Evolutionary conservation across 495 filamentous ascomycete genomes (phyloP).

Genomic region (Xylaria nigripes): DNA sequence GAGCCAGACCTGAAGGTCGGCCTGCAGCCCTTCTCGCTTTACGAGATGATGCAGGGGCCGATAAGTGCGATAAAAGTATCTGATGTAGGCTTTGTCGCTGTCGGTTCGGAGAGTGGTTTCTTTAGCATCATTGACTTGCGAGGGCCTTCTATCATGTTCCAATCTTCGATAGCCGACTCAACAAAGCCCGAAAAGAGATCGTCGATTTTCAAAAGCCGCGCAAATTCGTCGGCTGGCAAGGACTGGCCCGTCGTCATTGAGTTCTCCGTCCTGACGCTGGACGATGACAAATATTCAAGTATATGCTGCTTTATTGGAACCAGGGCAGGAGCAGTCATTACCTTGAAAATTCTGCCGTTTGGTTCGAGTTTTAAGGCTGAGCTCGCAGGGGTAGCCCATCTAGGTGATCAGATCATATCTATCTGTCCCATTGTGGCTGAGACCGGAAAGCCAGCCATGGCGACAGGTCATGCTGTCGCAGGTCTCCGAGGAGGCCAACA

Average conservation of each 20-base stretch:
- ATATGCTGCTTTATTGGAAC: conserved; percentile 91
- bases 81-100: conserved; percentile 84
- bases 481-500: conserved; percentile 61
- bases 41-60: conserved; percentile 72
- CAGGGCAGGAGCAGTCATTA: conserved; percentile 68
- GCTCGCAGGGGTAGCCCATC: conserved; percentile 53
- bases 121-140: conserved; percentile 77
- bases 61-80: conserved; percentile 74
- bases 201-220: conserved; percentile 48
- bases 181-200: conserved; percentile 59
- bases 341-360: conserved; percentile 80
- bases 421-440: conserved; percentile 73
- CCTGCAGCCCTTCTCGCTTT: conserved; percentile 66
- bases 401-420: conserved; percentile 66
- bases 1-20: conserved; percentile 79
- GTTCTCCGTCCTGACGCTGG: conserved; percentile 88
- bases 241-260: conserved; percentile 76
- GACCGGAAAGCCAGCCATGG: conserved; percentile 63
- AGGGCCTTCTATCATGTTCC: conserved; percentile 82
- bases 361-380: conserved; percentile 64
- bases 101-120: conserved; percentile 72
- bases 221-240: conserved; percentile 36
- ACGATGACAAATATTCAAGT: conserved; percentile 88
- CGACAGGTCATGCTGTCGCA: conserved; percentile 63
- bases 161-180: conserved; percentile 57